Evolutionary conservation across 2,329 filamentous ascomycete genomes (phyloP), one percentile per base, ranked within the genome.

Genomic region (Diaporthe destruens): DNA sequence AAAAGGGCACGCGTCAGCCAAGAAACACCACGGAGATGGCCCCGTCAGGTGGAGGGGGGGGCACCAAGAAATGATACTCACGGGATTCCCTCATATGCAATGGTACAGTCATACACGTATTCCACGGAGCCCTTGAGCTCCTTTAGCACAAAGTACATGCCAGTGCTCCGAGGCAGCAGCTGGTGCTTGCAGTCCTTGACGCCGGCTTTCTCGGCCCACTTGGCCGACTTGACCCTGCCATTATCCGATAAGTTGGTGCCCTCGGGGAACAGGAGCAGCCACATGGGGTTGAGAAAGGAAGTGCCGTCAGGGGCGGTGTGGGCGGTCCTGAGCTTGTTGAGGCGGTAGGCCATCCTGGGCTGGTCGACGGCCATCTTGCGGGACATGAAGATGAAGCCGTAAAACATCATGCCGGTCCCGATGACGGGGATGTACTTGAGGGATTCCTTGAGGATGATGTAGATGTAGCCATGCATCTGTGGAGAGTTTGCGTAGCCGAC

Each of bases 71-170:
- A 1, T 29, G 12, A 32, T 42, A 92, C 94, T 87, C 88, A 96
- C 92, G 94, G 93, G 55, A 98, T 90, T 18, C 96, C 96, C 82
- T 98, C 96, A 79, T 99, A 99, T 6, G 94, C 95, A 71, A 99
- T 92, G 0, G 96, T 98, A 82, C 95, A 98, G 82, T 97, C 94
- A 77, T 97, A 97, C 0, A 97, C 85, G 83, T 94, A 97, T 14
- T 96, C 93, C 0, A 95, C 90, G 0, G 91, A 92, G 11, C 88
- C 89, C 77, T 90, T 89, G 18, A 97, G 84, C 81, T 97, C 91
- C 74, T 91, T 91, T 55, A 97, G 82, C 77, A 93, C 95, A 79
- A 95, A 97, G 76, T 89, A 92, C 75, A 93, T 88, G 63, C 94
- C 94, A 0, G 94, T 96, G 80, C 93, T 95, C 68, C 94, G 87